phyloP scores from a whole-genome alignment of 495 filamentous ascomycete species.

The Trichocladium uniseriatum region DNA sequence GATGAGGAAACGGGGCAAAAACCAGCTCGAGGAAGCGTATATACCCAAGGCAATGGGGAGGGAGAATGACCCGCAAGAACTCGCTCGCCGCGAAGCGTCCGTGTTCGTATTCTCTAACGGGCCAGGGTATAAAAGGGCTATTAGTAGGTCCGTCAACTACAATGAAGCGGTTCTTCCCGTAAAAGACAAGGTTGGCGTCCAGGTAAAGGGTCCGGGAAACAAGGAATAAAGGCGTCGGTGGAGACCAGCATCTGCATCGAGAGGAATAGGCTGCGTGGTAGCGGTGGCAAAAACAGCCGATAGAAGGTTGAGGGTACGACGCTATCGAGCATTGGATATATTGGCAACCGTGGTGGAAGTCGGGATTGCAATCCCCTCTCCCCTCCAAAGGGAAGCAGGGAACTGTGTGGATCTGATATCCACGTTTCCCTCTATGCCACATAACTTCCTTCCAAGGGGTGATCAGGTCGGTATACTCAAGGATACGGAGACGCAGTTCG shows the following conservation, averaged over 20 bases:
- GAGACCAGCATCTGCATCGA: conserved; percentile 1
- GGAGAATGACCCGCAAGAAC: conserved; percentile 1
- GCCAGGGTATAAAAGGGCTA: neutral
- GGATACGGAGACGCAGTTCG: conserved; percentile 2
- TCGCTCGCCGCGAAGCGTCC: conserved; percentile 1
- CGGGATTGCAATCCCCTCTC: neutral
- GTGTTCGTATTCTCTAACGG: neutral
- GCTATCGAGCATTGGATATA: neutral
- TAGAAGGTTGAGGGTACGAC: neutral
- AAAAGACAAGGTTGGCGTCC: neutral
- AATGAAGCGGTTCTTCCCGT: conserved; percentile 3
- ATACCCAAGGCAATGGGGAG: neutral
- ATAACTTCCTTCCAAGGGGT: conserved; percentile 4
- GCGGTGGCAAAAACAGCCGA: conserved; percentile 5
- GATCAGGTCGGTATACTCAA: conserved; percentile 8
- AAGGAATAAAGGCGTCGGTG: conserved; percentile 2
- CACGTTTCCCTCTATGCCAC: neutral
- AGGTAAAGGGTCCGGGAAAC: neutral
- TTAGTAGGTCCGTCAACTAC: neutral
- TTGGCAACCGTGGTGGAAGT: neutral
- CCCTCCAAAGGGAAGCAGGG: neutral
- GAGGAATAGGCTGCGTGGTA: neutral
- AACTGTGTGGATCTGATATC: neutral
- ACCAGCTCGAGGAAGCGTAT: conserved; percentile 3
- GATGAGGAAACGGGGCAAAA: neutral